A percentile compares a stretch with the other conserved stretches of the same genome.
Conservation (phyloP, 2,329 filamentous ascomycete species). For the Emmonsiellopsis sp. region DNA sequence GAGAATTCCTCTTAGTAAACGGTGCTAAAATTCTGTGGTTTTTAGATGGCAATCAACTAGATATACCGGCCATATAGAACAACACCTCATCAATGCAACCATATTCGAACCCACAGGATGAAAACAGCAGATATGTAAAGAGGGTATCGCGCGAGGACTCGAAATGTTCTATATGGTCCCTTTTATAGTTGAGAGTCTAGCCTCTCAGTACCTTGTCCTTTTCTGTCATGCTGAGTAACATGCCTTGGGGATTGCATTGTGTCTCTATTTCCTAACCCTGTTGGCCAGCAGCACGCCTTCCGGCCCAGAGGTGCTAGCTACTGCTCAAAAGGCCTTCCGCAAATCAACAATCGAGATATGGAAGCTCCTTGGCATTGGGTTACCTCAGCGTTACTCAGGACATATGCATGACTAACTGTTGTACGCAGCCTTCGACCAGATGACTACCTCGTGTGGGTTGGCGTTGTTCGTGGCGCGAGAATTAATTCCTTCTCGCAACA, state of each 20-base stretch:
- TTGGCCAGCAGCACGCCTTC: not conserved
- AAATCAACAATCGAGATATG: too few relatives aligned
- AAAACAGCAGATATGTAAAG: not conserved
- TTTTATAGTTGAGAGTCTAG: not conserved
- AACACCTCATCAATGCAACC: too few relatives aligned
- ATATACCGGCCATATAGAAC: too few relatives aligned
- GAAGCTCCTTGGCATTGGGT: too few relatives aligned
- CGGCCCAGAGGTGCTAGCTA: not conserved
- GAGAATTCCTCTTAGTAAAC: too few relatives aligned
- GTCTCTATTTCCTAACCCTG: not conserved
- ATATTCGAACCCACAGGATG: too few relatives aligned
- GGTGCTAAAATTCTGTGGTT: too few relatives aligned
- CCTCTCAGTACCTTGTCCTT: not conserved
- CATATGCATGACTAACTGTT: conserved; percentile 36
- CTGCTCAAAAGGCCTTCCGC: too few relatives aligned
- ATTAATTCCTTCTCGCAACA: not conserved
- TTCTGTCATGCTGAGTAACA: not conserved
- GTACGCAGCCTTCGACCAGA: conserved; percentile 28
- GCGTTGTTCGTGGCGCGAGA: too few relatives aligned
- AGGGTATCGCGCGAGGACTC: not conserved
- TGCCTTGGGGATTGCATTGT: too few relatives aligned
- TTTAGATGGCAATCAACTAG: too few relatives aligned
- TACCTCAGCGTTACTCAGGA: conserved; percentile 24
- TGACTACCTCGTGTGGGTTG: conserved; percentile 43
- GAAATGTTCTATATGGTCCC: not conserved